Percentiles rank a stretch among this genome's conserved stretches.
phyloP scores from a whole-genome alignment of 1,284 basidiomycete species.

The Puccinia brachypodii region DNA sequence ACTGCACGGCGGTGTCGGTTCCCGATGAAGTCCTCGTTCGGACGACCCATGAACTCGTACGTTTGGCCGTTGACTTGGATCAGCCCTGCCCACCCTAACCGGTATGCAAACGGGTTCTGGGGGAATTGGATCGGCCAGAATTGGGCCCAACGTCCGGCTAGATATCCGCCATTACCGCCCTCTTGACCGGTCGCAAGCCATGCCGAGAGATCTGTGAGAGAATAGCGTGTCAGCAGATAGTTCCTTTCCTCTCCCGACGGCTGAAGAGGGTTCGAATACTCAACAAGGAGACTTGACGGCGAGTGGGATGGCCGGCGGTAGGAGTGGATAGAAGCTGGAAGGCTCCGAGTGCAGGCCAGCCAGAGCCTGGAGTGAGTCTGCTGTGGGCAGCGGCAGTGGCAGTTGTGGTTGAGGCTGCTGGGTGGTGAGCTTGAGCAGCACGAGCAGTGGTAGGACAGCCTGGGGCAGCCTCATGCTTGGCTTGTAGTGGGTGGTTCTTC shows the following conservation, averaged over 20 bases:
- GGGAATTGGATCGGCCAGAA: conserved; percentile 52
- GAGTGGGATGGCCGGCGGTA: conserved; percentile 52
- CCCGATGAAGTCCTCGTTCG: conserved; percentile 32
- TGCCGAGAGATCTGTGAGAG: conserved; percentile 50
- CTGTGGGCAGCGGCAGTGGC: background rate
- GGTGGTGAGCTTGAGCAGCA: background rate
- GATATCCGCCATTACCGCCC: conserved; percentile 48
- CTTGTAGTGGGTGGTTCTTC: background rate
- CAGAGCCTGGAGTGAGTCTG: background rate
- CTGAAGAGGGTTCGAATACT: too few species aligned
- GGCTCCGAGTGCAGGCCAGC: background rate
- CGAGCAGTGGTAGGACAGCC: background rate
- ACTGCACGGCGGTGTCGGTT: conserved; percentile 51
- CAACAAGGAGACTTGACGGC: conserved; percentile 52
- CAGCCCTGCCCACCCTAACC: conserved; percentile 50
- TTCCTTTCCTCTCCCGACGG: too few species aligned
- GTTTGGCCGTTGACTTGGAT: conserved; percentile 50
- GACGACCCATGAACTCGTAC: conserved; percentile 51
- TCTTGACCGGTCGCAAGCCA: conserved; percentile 50
- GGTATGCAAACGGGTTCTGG: conserved; percentile 23
- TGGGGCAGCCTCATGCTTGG: background rate
- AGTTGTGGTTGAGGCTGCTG: background rate
- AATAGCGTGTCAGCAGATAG: background rate
- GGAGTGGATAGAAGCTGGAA: conserved; percentile 48
- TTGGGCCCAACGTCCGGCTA: conserved; percentile 50